Evolutionary conservation across 2,329 filamentous ascomycete genomes (phyloP), one percentile per base, ranked within the genome.

Genomic region (Fusarium austroafricanum): DNA sequence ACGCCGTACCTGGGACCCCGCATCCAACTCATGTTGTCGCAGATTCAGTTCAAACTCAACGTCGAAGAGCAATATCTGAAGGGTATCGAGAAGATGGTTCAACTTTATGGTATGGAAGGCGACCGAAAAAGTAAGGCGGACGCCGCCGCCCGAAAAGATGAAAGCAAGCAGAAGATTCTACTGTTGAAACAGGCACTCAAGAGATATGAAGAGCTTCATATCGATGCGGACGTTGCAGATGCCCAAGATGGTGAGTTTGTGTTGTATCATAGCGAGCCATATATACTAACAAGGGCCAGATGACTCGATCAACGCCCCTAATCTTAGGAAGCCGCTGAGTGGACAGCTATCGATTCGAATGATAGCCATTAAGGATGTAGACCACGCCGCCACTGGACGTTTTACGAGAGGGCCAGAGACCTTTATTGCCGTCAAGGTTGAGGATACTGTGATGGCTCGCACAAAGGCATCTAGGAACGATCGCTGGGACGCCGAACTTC

Each of bases 41-140:
- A 99, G 80, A 90, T 99, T 68, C 94, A 98, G 80, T 99, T 99
- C 84, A 99, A 99, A 83, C 87, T 99, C 65, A 97, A 96, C 71
- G 96, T 99, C 28, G 96, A 99, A 79, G 97, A 97, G 78, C 96
- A 99, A 81, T 99, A 99, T 81, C 94, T 98, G 71, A 96, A 97
- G 76, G 96, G 96, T 65, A 96, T 99, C 73, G 96, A 99, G 81
- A 99, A 99, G 83, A 98, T 99, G 96, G 93, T 97, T 45, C 93
- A 96, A 78, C 85, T 99, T 35, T 99, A 99, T 77, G 90, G 96
- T 77, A 96, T 98, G 87, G 96, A 98, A 79, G 95, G 96, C 29
- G 96, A 99, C 77, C 90, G 94, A 73, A 97, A 97, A 84, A 98
- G 95, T 82, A 93, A 92, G 78, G 90, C 92, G 59, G 96, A 99